Evolutionary conservation across 805 yeast genomes (phyloP).

Genomic region (Teunomyces stri): DNA sequence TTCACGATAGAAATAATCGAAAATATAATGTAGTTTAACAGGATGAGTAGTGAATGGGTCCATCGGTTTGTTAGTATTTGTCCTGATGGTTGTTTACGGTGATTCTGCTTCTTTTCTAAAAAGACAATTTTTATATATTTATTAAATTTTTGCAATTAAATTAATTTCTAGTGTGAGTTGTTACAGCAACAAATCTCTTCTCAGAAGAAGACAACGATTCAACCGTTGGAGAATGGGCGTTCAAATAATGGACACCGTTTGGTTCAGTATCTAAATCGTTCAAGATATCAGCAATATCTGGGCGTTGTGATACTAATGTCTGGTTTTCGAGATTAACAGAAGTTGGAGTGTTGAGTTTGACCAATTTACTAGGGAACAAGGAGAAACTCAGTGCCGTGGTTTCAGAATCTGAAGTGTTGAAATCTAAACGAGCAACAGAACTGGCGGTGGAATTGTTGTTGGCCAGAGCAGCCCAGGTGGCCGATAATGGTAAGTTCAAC

Average conservation of each 20-base stretch:
- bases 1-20: too few relatives aligned
- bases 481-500: constrained; percentile 73
- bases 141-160: neutral
- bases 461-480: constrained; percentile 83
- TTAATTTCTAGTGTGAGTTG: constrained; percentile 8
- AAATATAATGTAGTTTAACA: too few relatives aligned
- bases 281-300: neutral
- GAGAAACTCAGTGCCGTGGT: constrained; percentile 2
- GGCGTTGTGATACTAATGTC: neutral
- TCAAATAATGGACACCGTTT: neutral
- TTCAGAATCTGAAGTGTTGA: neutral
- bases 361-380: constrained; percentile 13
- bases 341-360: constrained; percentile 5
- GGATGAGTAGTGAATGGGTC: too few relatives aligned
- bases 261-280: neutral
- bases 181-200: constrained; percentile 8
- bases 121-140: neutral
- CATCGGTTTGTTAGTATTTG: too few relatives aligned
- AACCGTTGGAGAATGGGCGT: neutral
- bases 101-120: too few relatives aligned
- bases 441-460: constrained; percentile 39
- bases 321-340: neutral
- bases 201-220: constrained; percentile 1
- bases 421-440: neutral
- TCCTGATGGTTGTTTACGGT: too few relatives aligned